These are phyloP conservation scores for Hylodesmum podocarpum DNA, from an alignment of 306 rosid genomes.

Conservation along the genomic window DNA sequence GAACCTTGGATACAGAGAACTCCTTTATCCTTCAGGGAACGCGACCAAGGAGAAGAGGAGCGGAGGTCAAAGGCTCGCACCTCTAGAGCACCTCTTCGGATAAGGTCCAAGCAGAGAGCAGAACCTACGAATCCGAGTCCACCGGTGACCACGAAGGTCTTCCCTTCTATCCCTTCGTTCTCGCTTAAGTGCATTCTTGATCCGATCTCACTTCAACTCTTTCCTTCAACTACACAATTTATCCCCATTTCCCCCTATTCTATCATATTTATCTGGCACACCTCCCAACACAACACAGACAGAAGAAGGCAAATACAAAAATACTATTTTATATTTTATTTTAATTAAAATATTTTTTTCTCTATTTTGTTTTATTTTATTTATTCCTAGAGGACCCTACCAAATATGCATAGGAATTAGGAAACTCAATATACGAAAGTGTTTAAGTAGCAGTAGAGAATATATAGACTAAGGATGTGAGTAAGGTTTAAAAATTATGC, in stretches of 20 bases:
- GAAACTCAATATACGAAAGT: no score
- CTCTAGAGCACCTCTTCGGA: conserved; percentile 69
- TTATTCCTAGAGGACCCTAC: no score
- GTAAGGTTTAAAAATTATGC: no score
- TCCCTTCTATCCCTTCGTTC: conserved; percentile 88
- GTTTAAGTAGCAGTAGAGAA: no score
- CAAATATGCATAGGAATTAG: no score
- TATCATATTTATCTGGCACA: neutral
- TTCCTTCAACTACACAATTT: neutral
- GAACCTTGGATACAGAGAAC: conserved; percentile 69
- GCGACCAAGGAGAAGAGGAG: conserved; percentile 57
- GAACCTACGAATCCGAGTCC: conserved; percentile 90
- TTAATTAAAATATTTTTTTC: no score
- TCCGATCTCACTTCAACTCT: neutral
- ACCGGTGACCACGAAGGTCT: conserved; percentile 72
- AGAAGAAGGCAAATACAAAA: no score
- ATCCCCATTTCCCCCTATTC: neutral
- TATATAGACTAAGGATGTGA: no score
- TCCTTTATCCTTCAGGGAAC: conserved; percentile 48
- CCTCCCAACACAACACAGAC: neutral
- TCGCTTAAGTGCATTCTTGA: conserved; percentile 72
- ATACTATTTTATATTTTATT: no score
- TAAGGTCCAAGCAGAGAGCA: conserved; percentile 82
- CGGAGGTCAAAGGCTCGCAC: conserved; percentile 83
- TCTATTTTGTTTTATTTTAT: no score